A percentile compares a stretch with the other conserved stretches of the same genome.
phyloP scores from a whole-genome alignment of 441 rosid genomes.

The Jatropha multifida region DNA sequence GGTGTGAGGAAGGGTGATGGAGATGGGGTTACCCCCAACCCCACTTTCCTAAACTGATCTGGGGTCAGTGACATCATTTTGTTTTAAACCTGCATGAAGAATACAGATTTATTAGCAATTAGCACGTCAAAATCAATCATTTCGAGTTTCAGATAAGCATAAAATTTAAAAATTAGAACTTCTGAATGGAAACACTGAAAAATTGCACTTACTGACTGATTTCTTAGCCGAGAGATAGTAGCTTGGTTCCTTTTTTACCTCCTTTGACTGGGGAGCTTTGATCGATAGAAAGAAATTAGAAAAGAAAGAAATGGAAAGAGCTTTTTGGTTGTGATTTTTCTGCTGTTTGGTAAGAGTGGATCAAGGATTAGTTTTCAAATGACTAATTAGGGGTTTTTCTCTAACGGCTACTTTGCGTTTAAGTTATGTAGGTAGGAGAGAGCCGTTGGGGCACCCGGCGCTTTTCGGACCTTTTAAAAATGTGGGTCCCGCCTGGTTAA shows the following conservation, averaged over 20 bases:
- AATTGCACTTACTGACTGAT: too few relatives aligned
- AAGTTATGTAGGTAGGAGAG: neutral
- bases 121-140: neutral
- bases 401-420: neutral
- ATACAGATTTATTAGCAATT: neutral
- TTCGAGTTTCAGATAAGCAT: too few relatives aligned
- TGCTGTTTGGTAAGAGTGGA: neutral
- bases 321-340: neutral
- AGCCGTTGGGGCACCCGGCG: neutral
- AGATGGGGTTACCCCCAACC: constrained; percentile 65
- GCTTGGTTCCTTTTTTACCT: neutral
- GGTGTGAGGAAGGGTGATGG: constrained; percentile 89
- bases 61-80: constrained; percentile 69
- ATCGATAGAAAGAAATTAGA: neutral
- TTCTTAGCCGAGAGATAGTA: neutral
- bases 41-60: constrained; percentile 59
- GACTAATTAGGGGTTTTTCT: neutral
- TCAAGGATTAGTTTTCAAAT: neutral
- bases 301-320: neutral
- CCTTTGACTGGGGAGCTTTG: neutral
- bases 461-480: neutral
- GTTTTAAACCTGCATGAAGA: neutral
- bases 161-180: neutral
- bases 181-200: neutral
- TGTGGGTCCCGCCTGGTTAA: constrained; percentile 9